A percentile compares a stretch with the other conserved stretches of the same genome.
phyloP scores from a whole-genome alignment of 495 filamentous ascomycete genomes.

The Symbiotaphrina buchneri region DNA sequence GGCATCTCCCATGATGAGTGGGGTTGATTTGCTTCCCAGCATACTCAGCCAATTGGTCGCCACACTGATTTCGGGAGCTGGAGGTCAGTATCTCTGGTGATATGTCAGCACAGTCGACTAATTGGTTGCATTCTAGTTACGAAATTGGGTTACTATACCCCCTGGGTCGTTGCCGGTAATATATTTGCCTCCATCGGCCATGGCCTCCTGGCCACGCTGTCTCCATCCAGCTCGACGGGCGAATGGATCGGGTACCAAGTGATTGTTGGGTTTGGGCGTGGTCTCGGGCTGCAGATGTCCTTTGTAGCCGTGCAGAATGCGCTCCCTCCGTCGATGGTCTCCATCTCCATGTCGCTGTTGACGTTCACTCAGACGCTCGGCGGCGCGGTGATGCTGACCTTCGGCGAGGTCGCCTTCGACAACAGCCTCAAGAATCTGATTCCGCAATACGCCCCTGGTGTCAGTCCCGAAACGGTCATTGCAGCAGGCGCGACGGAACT shows the following conservation, averaged over 20 bases:
- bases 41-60: too few relatives aligned
- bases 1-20: constrained; percentile 7
- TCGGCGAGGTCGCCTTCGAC: constrained; percentile 38
- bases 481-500: constrained; percentile 34
- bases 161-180: constrained; percentile 2
- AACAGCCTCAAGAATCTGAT: constrained; percentile 30
- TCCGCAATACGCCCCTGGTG: constrained; percentile 14
- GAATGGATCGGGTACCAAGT: constrained; percentile 32
- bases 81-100: too few relatives aligned
- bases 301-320: constrained; percentile 40
- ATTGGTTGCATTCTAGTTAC: constrained; percentile 2
- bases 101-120: too few relatives aligned
- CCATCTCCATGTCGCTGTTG: constrained; percentile 37
- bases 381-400: constrained; percentile 38
- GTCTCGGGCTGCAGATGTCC: constrained; percentile 45
- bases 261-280: constrained; percentile 40
- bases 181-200: constrained; percentile 12
- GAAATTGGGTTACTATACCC: constrained; percentile 5
- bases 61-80: too few relatives aligned
- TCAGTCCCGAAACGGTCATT: constrained; percentile 24
- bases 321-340: constrained; percentile 28
- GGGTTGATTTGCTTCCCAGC: constrained; percentile 7
- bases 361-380: constrained; percentile 46
- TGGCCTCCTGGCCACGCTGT: constrained; percentile 25
- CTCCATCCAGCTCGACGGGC: constrained; percentile 16